A percentile compares a stretch with the other conserved stretches of the same genome.
phyloP scores from a whole-genome alignment of 306 rosid species.

The Vigna nakashimae region DNA sequence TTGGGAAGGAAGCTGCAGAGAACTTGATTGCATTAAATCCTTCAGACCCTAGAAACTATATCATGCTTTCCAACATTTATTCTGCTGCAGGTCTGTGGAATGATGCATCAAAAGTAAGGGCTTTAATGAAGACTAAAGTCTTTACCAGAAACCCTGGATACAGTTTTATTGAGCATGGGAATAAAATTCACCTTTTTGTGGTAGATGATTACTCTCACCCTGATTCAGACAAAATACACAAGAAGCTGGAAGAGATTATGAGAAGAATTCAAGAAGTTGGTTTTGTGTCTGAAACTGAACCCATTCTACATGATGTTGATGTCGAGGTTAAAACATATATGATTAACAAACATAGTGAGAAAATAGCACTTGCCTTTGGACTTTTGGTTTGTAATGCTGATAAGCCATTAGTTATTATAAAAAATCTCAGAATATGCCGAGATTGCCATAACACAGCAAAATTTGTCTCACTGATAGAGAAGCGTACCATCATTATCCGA shows the following conservation, averaged over 20 bases:
- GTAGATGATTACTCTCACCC: conserved; percentile 76
- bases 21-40: conserved; percentile 65
- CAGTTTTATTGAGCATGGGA: conserved; percentile 69
- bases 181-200: conserved; percentile 61
- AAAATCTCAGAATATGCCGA: conserved; percentile 76
- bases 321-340: conserved; percentile 69
- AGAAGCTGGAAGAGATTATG: conserved; percentile 64
- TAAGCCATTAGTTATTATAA: conserved; percentile 59
- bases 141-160: conserved; percentile 60
- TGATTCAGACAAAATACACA: conserved; percentile 60
- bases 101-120: conserved; percentile 70
- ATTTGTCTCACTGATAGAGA: conserved; percentile 64
- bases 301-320: conserved; percentile 70
- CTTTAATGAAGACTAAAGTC: conserved; percentile 68
- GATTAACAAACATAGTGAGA: conserved; percentile 80
- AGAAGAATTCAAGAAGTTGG: conserved; percentile 63
- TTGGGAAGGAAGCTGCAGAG: conserved; percentile 79
- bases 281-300: conserved; percentile 66
- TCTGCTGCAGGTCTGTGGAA: conserved; percentile 72
- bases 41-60: conserved; percentile 69
- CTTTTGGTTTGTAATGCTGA: conserved; percentile 59
- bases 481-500: conserved; percentile 63
- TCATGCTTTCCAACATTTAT: conserved; percentile 75
- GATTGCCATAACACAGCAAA: conserved; percentile 77
- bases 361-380: conserved; percentile 85